A percentile compares a stretch with the other conserved stretches of the same genome.
phyloP scores from a whole-genome alignment of 1,139 yeast genomes.

The Candida dubliniensis region DNA sequence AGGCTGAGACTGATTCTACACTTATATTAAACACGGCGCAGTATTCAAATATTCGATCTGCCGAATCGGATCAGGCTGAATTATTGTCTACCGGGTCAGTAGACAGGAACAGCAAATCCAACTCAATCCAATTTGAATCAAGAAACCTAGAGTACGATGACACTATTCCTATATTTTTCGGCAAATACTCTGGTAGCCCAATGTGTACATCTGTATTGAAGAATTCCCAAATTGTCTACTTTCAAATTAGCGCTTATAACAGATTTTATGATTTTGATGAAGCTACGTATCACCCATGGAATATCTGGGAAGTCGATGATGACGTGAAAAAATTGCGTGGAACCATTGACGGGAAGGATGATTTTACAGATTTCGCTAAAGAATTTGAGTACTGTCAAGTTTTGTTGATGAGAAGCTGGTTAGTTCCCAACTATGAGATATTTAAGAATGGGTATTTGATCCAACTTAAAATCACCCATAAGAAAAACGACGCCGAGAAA shows the following conservation, averaged over 20 bases:
- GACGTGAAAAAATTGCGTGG: slow-evolving; percentile 5
- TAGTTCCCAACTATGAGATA: slow-evolving; percentile 11
- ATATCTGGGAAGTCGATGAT: slow-evolving; percentile 11
- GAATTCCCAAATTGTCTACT: slow-evolving; percentile 4
- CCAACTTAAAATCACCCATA: slow-evolving; percentile 7
- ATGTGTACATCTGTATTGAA: slow-evolving; percentile 5
- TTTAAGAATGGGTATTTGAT: slow-evolving; percentile 15
- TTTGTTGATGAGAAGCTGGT: slow-evolving; percentile 11
- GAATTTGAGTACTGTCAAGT: slow-evolving; percentile 4
- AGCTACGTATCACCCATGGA: slow-evolving; percentile 11
- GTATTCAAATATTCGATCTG: background rate
- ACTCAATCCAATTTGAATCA: slow-evolving; percentile 2
- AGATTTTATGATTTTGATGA: slow-evolving; percentile 8
- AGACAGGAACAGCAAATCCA: background rate
- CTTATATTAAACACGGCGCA: background rate
- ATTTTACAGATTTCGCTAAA: slow-evolving; percentile 8
- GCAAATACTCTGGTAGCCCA: slow-evolving; percentile 13
- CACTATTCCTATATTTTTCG: slow-evolving; percentile 10
- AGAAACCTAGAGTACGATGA: slow-evolving; percentile 8
- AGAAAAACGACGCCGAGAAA: background rate
- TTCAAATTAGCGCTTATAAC: slow-evolving; percentile 3
- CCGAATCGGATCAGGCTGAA: slow-evolving; percentile 7
- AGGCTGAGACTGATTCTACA: background rate
- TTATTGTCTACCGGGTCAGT: slow-evolving; percentile 10
- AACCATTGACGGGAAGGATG: slow-evolving; percentile 9